These are phyloP conservation scores for Kwoniella mangroviensis DNA, from an alignment of 768 basidiomycete genomes.

Conservation along the genomic window DNA sequence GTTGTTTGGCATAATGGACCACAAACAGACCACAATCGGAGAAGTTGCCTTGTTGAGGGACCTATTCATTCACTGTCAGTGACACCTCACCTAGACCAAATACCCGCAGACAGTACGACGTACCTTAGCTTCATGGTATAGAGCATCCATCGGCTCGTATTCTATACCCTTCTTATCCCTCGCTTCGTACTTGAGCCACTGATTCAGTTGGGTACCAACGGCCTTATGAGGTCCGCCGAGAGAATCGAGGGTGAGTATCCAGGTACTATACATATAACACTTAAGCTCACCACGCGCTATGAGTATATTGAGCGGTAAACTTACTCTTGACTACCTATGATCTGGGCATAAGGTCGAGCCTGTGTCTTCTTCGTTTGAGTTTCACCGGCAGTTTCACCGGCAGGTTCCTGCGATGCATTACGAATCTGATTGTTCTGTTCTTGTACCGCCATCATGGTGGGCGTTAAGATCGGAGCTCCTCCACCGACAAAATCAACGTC, in stretches of 20 bases:
- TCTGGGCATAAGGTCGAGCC: neutral
- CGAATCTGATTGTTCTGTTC: neutral
- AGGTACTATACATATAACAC: constrained; percentile 42
- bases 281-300: neutral
- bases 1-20: constrained; percentile 79
- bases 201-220: constrained; percentile 66
- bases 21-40: constrained; percentile 93
- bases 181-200: constrained; percentile 79
- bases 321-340: constrained; percentile 19
- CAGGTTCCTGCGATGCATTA: neutral
- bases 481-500: constrained; percentile 6
- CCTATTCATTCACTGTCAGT: constrained; percentile 61
- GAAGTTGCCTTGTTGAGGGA: constrained; percentile 84
- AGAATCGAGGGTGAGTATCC: constrained; percentile 89
- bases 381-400: neutral
- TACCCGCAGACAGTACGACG: constrained; percentile 29
- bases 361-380: constrained; percentile 5
- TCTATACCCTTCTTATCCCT: constrained; percentile 66
- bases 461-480: constrained; percentile 13
- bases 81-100: neutral
- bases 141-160: constrained; percentile 57
- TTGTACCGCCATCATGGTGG: constrained; percentile 12
- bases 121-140: constrained; percentile 66
- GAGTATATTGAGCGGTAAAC: neutral
- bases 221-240: constrained; percentile 73